Evolutionary conservation across 306 rosid species (phyloP), one percentile per base, ranked within the genome.

Genomic region (Rubus parviflorus): DNA sequence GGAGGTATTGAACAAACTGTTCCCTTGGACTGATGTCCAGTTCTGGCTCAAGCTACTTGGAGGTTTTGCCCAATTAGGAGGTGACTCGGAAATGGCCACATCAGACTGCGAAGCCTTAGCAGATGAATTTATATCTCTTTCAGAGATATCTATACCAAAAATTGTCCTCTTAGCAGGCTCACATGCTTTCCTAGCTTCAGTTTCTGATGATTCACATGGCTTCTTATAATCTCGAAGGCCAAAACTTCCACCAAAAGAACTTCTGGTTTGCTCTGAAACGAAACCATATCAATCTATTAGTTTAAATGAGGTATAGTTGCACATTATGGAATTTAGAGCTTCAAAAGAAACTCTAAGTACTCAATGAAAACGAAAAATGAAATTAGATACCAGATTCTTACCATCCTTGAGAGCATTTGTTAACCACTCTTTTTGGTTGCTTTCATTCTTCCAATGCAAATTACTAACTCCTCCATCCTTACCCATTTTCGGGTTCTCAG

Each of bases 21-120:
- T 83, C 37, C 65, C 76, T 83, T 90, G 90, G 81, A 74, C 81
- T 35, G 88, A 74, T 64, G 80, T 81, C 70, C 73, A 48, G 74
- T 87, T 91, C 83, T 81, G 89, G 88, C 80, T 85, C 54, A 86
- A 79, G 89, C 82, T 89, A 77, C 86, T 68, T 68, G 70, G 89
- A 71, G 86, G 82, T 76, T 74, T 82, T 76, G 83, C 86, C 93
- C 91, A 91, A 69, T 84, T 84, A 8, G 93, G 81, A 73, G 78
- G 82, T 74, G 92, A 77, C 88, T 85, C 72, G 16, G 88, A 74
- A 74, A 79, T 89, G 0, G 77, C 74, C 53, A 81, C 70, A 57
- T 85, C 87, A 69, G 74, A 78, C 63, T 83, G 86, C 41, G 83
- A 77, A 66, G 89, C 80, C 68, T 81, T 35, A 73, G 73, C 1